Evolutionary conservation across 75 land plant species (phyloP).

Genomic region (Selaginella moellendorffii): DNA sequence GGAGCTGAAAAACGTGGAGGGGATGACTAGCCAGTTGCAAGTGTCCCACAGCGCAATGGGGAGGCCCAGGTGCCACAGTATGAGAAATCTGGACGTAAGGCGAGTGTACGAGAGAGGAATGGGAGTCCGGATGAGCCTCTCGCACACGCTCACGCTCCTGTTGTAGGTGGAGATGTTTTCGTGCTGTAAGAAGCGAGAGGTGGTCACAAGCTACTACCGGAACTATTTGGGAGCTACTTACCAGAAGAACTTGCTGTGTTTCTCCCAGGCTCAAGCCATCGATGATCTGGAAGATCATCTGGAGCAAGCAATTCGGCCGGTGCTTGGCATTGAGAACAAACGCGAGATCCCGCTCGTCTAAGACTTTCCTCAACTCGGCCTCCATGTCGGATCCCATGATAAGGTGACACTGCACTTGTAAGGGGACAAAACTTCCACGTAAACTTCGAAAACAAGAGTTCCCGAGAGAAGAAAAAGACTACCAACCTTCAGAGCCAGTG

Average conservation of each 20-base stretch:
- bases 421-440: too few species aligned
- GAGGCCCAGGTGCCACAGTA: conserved; percentile 86
- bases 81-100: conserved; percentile 82
- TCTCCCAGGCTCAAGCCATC: conserved; percentile 35
- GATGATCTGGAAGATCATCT: conserved; percentile 57
- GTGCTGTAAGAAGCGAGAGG: conserved; percentile 48
- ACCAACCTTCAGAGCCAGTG: conserved; percentile 62
- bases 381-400: conserved; percentile 44
- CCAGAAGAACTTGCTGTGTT: conserved; percentile 36
- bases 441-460: too few species aligned
- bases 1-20: conserved; percentile 87
- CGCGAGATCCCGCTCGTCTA: conserved; percentile 48
- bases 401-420: conserved; percentile 85
- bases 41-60: conserved; percentile 88
- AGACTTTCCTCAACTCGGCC: conserved; percentile 37
- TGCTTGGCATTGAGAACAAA: conserved; percentile 43
- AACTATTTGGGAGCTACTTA: too few species aligned
- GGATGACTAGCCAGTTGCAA: conserved; percentile 82
- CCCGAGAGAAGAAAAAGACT: background rate
- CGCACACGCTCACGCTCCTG: conserved; percentile 68
- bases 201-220: too few species aligned
- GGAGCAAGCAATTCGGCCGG: conserved; percentile 59
- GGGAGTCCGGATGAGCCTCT: conserved; percentile 73
- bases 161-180: conserved; percentile 52
- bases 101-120: conserved; percentile 92